Evolutionary conservation across 1,284 basidiomycete genomes (phyloP).

Genomic region (Apiotrichum sp.): DNA sequence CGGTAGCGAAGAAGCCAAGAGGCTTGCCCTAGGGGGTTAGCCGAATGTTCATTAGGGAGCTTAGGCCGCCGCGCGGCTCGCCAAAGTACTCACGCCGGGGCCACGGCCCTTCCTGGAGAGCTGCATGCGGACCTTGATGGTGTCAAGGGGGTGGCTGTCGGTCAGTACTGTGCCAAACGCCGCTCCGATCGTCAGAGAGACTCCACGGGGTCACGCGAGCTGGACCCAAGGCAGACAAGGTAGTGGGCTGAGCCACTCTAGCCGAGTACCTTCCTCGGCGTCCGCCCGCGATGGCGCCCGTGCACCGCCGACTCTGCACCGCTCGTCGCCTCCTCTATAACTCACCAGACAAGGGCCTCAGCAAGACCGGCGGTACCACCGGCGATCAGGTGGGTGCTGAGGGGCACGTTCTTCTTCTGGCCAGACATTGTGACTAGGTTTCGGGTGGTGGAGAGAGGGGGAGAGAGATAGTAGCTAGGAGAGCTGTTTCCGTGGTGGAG

Average conservation of each 20-base stretch:
- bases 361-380: conserved; percentile 86
- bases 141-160: conserved; percentile 65
- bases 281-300: too few species aligned
- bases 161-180: neutral
- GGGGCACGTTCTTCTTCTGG: conserved; percentile 48
- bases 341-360: conserved; percentile 65
- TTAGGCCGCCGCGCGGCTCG: too few species aligned
- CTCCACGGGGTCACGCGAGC: neutral
- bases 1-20: conserved; percentile 89
- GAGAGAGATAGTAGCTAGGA: neutral
- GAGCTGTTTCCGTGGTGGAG: neutral
- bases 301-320: too few species aligned
- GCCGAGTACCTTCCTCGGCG: too few species aligned
- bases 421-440: conserved; percentile 9
- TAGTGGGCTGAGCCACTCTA: too few species aligned
- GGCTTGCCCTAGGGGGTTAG: conserved; percentile 65
- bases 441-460: neutral
- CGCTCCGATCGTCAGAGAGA: neutral
- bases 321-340: neutral
- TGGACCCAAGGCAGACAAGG: neutral
- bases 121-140: conserved; percentile 99
- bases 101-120: conserved; percentile 67
- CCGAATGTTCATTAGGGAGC: too few species aligned
- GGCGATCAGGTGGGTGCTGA: conserved; percentile 85
- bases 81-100: neutral